phyloP scores from a whole-genome alignment of 257 asterid genomes.

The Solanum chilense region DNA sequence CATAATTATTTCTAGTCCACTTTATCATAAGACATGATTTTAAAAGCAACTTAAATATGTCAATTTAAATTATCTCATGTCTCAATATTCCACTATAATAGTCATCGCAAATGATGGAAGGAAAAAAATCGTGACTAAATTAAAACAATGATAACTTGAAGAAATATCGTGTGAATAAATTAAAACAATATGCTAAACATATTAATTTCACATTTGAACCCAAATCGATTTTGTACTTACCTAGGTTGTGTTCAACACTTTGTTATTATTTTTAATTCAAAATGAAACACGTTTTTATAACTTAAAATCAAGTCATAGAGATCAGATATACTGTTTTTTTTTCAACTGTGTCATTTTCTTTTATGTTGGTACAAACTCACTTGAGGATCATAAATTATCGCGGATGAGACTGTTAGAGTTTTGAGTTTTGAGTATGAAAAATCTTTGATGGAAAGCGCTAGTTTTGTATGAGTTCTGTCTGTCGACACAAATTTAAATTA shows the following conservation, averaged over 20 bases:
- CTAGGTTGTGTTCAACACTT: background rate
- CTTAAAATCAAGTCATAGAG: background rate
- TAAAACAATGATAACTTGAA: background rate
- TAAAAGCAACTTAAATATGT: too few species aligned
- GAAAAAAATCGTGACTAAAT: background rate
- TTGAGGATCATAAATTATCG: background rate
- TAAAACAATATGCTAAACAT: background rate
- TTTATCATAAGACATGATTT: background rate
- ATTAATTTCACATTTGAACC: background rate
- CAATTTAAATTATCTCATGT: background rate
- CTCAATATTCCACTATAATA: background rate
- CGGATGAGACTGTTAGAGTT: background rate
- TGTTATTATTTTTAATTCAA: background rate
- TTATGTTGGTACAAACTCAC: background rate
- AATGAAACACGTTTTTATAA: background rate
- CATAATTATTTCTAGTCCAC: background rate
- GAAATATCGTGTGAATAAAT: background rate
- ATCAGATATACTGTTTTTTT: background rate
- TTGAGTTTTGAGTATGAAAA: too few species aligned
- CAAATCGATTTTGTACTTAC: background rate
- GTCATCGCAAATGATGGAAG: background rate
- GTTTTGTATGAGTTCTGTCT: accelerated
- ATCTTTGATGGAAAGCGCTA: background rate
- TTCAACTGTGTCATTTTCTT: background rate
- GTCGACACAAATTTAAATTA: too few species aligned